Evolutionary conservation across 108 stramenopile genomes (phyloP), one percentile per base, ranked within the genome.

Genomic region (Cylindrotheca fusiformis): DNA sequence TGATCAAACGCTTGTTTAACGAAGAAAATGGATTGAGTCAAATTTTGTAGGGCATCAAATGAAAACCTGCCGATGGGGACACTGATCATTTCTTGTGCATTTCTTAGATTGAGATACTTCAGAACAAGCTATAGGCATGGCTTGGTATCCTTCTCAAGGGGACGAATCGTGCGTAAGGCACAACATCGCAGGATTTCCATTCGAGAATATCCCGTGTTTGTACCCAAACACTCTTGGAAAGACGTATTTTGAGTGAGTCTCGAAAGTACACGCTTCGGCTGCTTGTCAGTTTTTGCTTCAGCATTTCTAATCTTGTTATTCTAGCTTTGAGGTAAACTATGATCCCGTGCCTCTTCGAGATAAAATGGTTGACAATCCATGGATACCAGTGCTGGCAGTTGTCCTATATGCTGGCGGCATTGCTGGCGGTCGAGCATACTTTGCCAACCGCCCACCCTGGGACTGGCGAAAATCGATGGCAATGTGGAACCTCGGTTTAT

Each of bases 401-500:
- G 32, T 75, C 4, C 32, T 72, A 8, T 81, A 81, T 50, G 72
- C 36, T n/a, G 32, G 73, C 24, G 48, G 46, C 19, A 74, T 73
- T 44, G 22, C 22, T 14, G 46, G 31, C 20, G 80, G 80, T 22
- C 58, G 55, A 41, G 1, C 32, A 17, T 69, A 58, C 50, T 69
- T 81, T 46, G 22, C 52, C 5, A 76, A 64, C 30, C 76, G 76
- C 14, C 67, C 72, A 20, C 63, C 90, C 0, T 84, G 80, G 76
- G 70, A 75, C 21, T 86, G 84, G 89, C 48, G 90, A 53, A 58
- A 45, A 2, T 63, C 64, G 27, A 56, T 90, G 63, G 80, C 88
- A 8, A 25, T 58, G n/a, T 98, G 97, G 97, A 98, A 98, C 64
- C 65, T 95, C 53, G 27, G 63, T 0, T 79, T 98, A 51, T 76